Base-by-base conservation (phyloP, 1,284 basidiomycete genomes). In the Irpex sp. region DNA sequence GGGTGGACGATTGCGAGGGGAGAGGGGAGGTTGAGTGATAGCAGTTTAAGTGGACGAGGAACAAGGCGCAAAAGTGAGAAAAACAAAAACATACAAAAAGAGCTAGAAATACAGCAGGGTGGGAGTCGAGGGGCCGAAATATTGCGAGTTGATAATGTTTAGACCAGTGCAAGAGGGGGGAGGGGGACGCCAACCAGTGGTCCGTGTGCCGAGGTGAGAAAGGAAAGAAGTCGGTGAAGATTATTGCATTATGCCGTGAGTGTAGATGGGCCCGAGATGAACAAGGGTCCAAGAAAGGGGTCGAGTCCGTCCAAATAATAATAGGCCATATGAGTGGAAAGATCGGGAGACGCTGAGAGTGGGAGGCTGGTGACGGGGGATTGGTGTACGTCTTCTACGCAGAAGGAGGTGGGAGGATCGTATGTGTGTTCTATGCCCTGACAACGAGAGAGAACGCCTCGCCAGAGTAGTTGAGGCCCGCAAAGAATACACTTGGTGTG, bases 401-500 rank as follows among this genome's bases (percentile, higher is more conserved):
- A 49, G 4, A n/a, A 50, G 59, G 59, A 26, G 46, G 49, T 19
- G 15, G 13, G 5, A 39, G 17, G 46, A 61, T 60, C 31, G 31
- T 9, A 46, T 47, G 7, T 15, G 46, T 15, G 15, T 15, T 19
- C 11, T 53, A 31, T n/a, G 31, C 31, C 13, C 26, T 47, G 49
- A 33, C 21, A 19, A 35, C 13, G 4, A 53, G 19, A 19, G 50
- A 53, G 50, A 53, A 63, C 8, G 35, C 53, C 19, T 63, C 43
- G 37, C 61, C 61, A 36, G 35, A 26, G 31, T 33, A 43, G 39
- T 59, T 57, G 13, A 70, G 62, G 53, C 66, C 68, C 4, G 55
- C 63, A 50, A 69, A 71, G 26, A 60, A n/a, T 11, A 56, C 39
- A 49, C 51, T 62, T 8, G 50, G 26, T 37, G 61, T 61, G 17